These are phyloP conservation scores for Mortierella sp. DNA, from an alignment of 371 early-diverging fungal species.

Conservation along the genomic window DNA sequence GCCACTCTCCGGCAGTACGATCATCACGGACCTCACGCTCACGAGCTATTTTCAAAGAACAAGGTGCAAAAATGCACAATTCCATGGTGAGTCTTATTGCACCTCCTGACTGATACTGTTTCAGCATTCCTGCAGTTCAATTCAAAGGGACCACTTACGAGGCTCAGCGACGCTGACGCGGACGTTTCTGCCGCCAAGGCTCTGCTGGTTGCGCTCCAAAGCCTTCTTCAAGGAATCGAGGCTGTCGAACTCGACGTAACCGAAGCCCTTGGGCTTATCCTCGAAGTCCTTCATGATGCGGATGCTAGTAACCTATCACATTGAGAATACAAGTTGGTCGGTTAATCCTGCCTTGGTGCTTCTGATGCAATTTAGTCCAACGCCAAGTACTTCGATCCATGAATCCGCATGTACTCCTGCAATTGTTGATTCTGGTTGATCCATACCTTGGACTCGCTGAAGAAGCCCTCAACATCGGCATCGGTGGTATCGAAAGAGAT, in stretches of 20 bases:
- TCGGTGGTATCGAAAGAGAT: slow-evolving; percentile 88
- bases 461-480: slow-evolving; percentile 78
- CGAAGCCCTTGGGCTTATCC: slow-evolving; percentile 91
- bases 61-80: background rate
- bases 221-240: slow-evolving; percentile 86
- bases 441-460: slow-evolving; percentile 73
- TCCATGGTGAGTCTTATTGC: background rate
- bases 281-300: slow-evolving; percentile 82
- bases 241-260: slow-evolving; percentile 94
- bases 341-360: background rate
- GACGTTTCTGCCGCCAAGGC: slow-evolving; percentile 77
- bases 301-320: slow-evolving; percentile 67
- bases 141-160: slow-evolving; percentile 64
- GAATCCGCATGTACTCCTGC: background rate
- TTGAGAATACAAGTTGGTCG: background rate
- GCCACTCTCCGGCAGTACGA: slow-evolving; percentile 64
- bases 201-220: slow-evolving; percentile 68
- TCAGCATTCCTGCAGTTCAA: background rate
- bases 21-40: slow-evolving; percentile 59
- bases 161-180: slow-evolving; percentile 92
- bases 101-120: background rate
- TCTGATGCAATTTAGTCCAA: background rate
- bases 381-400: background rate
- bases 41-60: slow-evolving; percentile 36
- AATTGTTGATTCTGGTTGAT: background rate